These are phyloP conservation scores for Coniochaeta sp. DNA, from an alignment of 2,329 filamentous ascomycete species.

Conservation along the genomic window DNA sequence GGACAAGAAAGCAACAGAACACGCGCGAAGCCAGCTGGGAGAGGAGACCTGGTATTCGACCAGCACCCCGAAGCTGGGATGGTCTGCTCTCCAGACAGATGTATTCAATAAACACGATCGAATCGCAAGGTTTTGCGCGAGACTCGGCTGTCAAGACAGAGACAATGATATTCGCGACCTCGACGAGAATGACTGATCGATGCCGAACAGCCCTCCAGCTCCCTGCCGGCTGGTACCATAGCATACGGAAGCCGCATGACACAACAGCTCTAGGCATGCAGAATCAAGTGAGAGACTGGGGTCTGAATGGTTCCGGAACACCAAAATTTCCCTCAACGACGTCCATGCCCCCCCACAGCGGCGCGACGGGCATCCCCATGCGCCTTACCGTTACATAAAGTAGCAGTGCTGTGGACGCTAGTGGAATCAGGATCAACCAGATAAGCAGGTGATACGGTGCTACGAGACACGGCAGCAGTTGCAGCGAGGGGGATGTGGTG, in stretches of 20 bases:
- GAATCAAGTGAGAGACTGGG: background rate
- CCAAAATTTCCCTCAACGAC: constrained; percentile 4
- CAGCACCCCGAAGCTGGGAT: background rate
- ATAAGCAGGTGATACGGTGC: background rate
- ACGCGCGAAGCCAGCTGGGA: background rate
- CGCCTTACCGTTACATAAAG: background rate
- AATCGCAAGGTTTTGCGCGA: background rate
- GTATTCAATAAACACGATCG: background rate
- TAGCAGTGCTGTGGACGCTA: background rate
- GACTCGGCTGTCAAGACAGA: background rate
- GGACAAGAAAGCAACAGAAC: background rate
- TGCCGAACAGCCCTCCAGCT: background rate
- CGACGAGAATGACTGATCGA: background rate
- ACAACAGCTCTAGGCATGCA: background rate
- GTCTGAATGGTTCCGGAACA: background rate
- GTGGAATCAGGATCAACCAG: background rate
- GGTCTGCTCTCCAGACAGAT: background rate
- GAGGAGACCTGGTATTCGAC: background rate
- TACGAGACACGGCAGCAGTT: background rate
- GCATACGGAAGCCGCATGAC: background rate
- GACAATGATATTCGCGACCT: background rate
- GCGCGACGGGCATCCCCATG: constrained; percentile 9
- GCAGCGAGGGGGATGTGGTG: background rate
- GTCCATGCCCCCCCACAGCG: constrained; percentile 10
- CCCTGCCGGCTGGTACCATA: background rate